Evolutionary conservation across 352 stramenopile genomes (phyloP).

Genomic region (Pythium folliculosum): DNA sequence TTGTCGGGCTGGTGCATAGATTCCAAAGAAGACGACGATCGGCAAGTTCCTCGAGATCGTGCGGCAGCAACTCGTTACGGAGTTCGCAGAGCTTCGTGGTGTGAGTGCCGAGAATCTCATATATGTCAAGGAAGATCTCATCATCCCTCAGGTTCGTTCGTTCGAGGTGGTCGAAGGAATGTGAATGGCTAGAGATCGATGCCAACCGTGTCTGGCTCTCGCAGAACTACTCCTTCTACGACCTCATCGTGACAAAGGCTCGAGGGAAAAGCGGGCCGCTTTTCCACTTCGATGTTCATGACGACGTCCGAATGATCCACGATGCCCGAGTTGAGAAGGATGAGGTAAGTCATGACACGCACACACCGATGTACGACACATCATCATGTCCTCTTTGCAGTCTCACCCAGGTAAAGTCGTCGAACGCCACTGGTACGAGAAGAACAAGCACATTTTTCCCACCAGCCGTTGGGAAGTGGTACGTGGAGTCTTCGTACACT

Average conservation of each 20-base stretch:
- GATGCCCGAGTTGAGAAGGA: slow-evolving; percentile 97
- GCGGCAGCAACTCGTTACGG: slow-evolving; percentile 86
- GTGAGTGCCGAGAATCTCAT: slow-evolving; percentile 93
- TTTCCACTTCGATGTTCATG: slow-evolving; percentile 98
- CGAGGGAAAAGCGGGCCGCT: slow-evolving; percentile 96
- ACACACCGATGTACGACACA: not conserved
- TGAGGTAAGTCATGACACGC: slow-evolving; percentile 52
- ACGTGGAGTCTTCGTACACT: slow-evolving; percentile 14
- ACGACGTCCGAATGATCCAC: slow-evolving; percentile 90
- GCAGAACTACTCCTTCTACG: slow-evolving; percentile 98
- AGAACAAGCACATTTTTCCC: slow-evolving; percentile 99
- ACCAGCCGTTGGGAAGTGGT: slow-evolving; percentile 97
- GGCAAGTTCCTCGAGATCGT: slow-evolving; percentile 86
- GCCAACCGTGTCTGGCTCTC: not conserved
- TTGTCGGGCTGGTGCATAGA: slow-evolving; percentile 26
- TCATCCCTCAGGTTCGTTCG: slow-evolving; percentile 90
- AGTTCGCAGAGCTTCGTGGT: slow-evolving; percentile 94
- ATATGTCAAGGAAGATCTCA: slow-evolving; percentile 99
- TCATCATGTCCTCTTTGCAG: slow-evolving; percentile 23
- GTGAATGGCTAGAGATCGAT: no score
- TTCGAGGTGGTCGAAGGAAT: no score
- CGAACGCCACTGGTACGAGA: slow-evolving; percentile 97
- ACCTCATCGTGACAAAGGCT: slow-evolving; percentile 97
- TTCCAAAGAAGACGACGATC: slow-evolving; percentile 93
- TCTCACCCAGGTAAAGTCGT: slow-evolving; percentile 98